phyloP scores from a whole-genome alignment of 768 basidiomycete species.

The Cystofilobasidium ferigula region DNA sequence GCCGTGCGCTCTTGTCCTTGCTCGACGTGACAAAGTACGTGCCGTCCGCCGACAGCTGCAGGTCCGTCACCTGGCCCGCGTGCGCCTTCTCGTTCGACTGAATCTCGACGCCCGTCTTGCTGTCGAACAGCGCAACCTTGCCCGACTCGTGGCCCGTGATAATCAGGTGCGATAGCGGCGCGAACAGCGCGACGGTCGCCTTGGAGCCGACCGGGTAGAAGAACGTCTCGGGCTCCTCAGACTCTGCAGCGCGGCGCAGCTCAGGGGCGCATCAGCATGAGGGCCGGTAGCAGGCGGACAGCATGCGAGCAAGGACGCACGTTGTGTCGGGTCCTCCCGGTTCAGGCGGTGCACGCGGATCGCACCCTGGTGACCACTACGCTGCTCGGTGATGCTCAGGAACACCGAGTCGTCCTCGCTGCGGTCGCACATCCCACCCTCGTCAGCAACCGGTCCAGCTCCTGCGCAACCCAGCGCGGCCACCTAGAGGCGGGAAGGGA shows the following conservation, averaged over 20 bases:
- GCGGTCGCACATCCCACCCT: too few relatives aligned
- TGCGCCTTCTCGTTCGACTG: conserved; percentile 78
- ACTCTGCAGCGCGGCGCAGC: conserved; percentile 46
- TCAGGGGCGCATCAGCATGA: background rate
- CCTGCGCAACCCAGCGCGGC: too few relatives aligned
- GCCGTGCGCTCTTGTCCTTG: conserved; percentile 91
- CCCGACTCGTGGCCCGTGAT: conserved; percentile 95
- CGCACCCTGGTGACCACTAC: conserved; percentile 83
- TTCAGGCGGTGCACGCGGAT: conserved; percentile 84
- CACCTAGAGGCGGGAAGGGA: background rate
- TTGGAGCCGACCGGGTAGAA: conserved; percentile 88
- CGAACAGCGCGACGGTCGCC: conserved; percentile 92
- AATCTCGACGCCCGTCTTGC: conserved; percentile 72
- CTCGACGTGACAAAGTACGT: conserved; percentile 92
- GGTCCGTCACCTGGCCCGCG: conserved; percentile 57
- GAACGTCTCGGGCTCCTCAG: conserved; percentile 58
- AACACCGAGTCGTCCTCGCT: conserved; percentile 37
- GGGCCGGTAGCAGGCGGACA: background rate
- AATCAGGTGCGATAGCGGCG: conserved; percentile 61
- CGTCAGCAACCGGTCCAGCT: too few relatives aligned
- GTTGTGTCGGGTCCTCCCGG: conserved; percentile 66
- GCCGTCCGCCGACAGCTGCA: conserved; percentile 78
- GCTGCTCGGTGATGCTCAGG: conserved; percentile 91
- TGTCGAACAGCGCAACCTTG: conserved; percentile 83
- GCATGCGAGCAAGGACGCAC: conserved; percentile 45